phyloP scores from a whole-genome alignment of 1,139 yeast species.

The Candida sp. region DNA sequence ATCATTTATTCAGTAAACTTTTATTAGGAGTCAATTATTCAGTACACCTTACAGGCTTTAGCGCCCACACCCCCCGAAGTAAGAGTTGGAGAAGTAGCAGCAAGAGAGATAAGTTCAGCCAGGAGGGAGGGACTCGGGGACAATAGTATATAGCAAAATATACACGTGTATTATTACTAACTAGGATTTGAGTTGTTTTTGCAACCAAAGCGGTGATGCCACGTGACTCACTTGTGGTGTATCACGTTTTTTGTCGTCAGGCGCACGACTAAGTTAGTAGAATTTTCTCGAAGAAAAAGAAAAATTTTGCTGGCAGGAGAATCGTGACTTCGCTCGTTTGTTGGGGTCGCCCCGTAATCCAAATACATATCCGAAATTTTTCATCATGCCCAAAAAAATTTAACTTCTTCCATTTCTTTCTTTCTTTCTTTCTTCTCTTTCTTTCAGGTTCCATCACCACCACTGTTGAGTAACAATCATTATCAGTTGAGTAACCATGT shows the following conservation, averaged over 20 bases:
- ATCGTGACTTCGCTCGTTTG: no score
- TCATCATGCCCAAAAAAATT: background rate
- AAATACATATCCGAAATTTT: conserved; percentile 1
- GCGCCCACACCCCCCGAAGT: no score
- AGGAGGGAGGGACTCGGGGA: conserved; percentile 5
- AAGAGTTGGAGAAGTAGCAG: no score
- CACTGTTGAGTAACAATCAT: background rate
- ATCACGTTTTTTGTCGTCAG: background rate
- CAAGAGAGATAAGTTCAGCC: background rate
- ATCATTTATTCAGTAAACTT: background rate
- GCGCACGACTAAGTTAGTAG: background rate
- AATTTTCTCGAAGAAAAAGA: conserved; percentile 6
- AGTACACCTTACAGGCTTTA: no score
- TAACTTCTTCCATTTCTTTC: background rate
- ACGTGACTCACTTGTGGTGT: no score
- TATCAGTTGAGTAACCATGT: conserved; percentile 35
- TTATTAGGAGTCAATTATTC: no score
- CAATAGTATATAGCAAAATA: background rate
- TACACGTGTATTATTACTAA: background rate
- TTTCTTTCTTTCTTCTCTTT: background rate
- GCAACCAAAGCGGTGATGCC: background rate
- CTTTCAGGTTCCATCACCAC: background rate
- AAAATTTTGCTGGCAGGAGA: background rate
- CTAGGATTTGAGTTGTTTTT: background rate
- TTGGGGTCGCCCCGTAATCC: background rate